Percentiles rank a stretch among this genome's conserved stretches.
Evolutionary conservation across 345 rosid genomes (phyloP).

Genomic region (Dipteronia sinensis): DNA sequence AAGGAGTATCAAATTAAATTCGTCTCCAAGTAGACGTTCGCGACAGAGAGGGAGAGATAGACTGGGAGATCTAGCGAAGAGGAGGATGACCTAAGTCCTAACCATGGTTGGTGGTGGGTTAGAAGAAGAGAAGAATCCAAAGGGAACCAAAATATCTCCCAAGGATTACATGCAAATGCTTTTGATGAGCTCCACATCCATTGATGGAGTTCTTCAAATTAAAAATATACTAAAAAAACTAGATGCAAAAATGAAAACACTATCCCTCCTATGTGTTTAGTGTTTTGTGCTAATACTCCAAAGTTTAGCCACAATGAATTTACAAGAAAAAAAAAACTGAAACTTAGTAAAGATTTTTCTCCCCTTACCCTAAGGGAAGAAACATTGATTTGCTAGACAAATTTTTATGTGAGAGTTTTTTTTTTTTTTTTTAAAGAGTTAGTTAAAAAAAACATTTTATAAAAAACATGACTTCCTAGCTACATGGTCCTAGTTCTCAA

Average conservation of each 20-base stretch:
- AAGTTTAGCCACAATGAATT: conserved; percentile 59
- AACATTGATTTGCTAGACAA: conserved; percentile 28
- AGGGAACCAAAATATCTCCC: conserved; percentile 94
- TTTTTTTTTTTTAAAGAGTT: neutral
- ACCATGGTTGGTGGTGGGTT: conserved; percentile 75
- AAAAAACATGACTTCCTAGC: conserved; percentile 33
- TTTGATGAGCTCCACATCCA: conserved; percentile 69
- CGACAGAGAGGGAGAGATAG: conserved; percentile 4
- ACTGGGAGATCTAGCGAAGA: neutral
- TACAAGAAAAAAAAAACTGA: conserved; percentile 37
- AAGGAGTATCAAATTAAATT: conserved; percentile 20
- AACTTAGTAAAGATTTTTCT: conserved; percentile 25
- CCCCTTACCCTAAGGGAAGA: conserved; percentile 56
- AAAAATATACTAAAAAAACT: conserved; percentile 29
- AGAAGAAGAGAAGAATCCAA: conserved; percentile 60
- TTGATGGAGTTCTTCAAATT: conserved; percentile 48
- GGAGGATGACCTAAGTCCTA: conserved; percentile 69
- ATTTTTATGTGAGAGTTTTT: conserved; percentile 18
- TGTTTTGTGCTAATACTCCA: conserved; percentile 61
- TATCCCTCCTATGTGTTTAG: conserved; percentile 43
- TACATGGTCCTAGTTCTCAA: conserved; percentile 61
- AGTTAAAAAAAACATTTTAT: conserved; percentile 17
- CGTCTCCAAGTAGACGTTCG: conserved; percentile 31
- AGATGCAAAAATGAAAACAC: conserved; percentile 38
- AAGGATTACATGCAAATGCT: conserved; percentile 71